Evolutionary conservation across 164 flowering plant genomes (phyloP).

Genomic region (Dillenia turbinata): DNA sequence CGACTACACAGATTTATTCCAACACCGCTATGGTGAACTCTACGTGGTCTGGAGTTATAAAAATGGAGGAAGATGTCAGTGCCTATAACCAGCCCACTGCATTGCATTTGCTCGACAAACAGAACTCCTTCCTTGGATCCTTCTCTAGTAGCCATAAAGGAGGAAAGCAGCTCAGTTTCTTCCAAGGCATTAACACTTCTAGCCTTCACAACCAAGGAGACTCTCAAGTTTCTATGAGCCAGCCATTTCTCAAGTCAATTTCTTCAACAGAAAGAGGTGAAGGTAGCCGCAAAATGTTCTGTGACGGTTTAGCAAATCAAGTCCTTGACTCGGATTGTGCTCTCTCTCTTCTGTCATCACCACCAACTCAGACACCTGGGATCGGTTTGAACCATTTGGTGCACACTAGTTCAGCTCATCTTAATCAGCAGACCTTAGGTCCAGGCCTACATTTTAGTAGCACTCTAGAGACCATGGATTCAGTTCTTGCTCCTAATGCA

Average conservation of each 20-base stretch:
- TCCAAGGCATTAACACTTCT: constrained; percentile 19
- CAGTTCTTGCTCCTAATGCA: constrained; percentile 24
- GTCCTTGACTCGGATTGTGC: constrained; percentile 57
- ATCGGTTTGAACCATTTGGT: constrained; percentile 27
- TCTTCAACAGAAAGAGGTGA: constrained; percentile 28
- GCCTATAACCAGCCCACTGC: constrained; percentile 5
- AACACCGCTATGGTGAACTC: constrained; percentile 18
- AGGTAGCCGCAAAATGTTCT: constrained; percentile 18
- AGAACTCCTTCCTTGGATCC: constrained; percentile 16
- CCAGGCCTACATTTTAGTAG: constrained; percentile 20
- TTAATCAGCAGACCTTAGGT: constrained; percentile 26
- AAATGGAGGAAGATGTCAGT: constrained; percentile 10
- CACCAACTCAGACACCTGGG: constrained; percentile 33
- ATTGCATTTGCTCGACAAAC: constrained; percentile 1
- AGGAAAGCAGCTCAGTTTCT: constrained; percentile 24
- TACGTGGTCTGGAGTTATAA: constrained; percentile 16
- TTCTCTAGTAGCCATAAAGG: constrained; percentile 19
- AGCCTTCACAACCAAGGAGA: constrained; percentile 11
- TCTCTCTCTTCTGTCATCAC: constrained; percentile 94
- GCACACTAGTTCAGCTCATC: constrained; percentile 26
- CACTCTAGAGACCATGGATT: constrained; percentile 25
- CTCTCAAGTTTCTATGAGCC: constrained; percentile 28
- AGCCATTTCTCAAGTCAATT: constrained; percentile 23
- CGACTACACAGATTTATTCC: constrained; percentile 21
- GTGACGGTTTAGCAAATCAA: constrained; percentile 26